phyloP scores from a whole-genome alignment of 2,329 filamentous ascomycete genomes.

The Pyrenophora seminiperda region DNA sequence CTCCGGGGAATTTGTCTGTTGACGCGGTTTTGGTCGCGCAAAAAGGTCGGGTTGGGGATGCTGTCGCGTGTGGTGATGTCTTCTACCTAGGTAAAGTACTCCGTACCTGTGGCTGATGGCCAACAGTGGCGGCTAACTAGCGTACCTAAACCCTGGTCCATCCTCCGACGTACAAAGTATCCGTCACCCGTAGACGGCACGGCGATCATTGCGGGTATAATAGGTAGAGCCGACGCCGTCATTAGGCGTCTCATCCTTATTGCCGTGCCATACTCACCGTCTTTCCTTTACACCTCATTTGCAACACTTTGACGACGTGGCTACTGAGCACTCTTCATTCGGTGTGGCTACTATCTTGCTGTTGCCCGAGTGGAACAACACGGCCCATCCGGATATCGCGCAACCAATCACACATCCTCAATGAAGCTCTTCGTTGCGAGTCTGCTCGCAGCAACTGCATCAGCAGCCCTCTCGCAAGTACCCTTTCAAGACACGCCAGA shows the following conservation, averaged over 20 bases:
- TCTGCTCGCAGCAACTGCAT: conserved; percentile 13
- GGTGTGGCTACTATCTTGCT: not conserved
- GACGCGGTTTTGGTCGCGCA: conserved; percentile 16
- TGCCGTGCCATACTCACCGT: not conserved
- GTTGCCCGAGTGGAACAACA: not conserved
- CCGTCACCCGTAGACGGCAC: too few relatives aligned
- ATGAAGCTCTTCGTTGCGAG: conserved; percentile 26
- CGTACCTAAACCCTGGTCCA: conserved; percentile 8
- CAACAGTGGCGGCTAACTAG: too few relatives aligned
- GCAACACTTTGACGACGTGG: not conserved
- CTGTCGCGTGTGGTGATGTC: conserved; percentile 14
- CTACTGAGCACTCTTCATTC: not conserved
- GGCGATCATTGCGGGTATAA: conserved; percentile 7
- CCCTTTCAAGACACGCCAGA: conserved; percentile 38
- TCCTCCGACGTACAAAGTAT: too few relatives aligned
- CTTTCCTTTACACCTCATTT: not conserved
- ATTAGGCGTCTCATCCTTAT: not conserved
- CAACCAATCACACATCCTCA: not conserved
- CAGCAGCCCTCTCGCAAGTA: conserved; percentile 30
- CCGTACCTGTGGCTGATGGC: too few relatives aligned
- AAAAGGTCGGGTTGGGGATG: not conserved
- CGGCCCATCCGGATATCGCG: conserved; percentile 5
- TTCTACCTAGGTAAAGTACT: too few relatives aligned
- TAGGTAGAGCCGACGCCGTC: conserved; percentile 9
- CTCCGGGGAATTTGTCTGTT: not conserved